Base-by-base conservation (phyloP, 2,329 filamentous ascomycete genomes). In the Colletotrichum sp. region DNA sequence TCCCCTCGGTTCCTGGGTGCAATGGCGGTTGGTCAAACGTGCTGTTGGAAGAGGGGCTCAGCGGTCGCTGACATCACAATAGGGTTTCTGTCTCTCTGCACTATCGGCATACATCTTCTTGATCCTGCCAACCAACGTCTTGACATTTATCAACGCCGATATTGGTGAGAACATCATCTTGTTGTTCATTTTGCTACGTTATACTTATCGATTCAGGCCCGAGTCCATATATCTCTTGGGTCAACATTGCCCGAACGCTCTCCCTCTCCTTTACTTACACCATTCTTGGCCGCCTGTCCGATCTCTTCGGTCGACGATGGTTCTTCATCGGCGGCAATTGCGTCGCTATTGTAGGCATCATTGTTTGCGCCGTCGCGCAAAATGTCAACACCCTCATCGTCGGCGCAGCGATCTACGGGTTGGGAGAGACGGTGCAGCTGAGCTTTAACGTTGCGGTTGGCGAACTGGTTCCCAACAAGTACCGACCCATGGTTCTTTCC, bases 401-500 rank as follows among this genome's bases (percentile, higher is more conserved):
- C n/a, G 84, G 83, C 24, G 81, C 80, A 56, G 82, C 80, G 4
- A 77, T 86, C 7, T 83, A 83, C 56, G 84, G 84, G 5, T 65
- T 85, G 14, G 84, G 82, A 8, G 83, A 83, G 76, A 83, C 83
- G 1, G 81, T 82, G 4, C 84, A 85, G 78, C 78, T 85, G 59
- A 83, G 80, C 43, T 85, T 83, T 76, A 83, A 84, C 56, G 82
- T 84, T 12, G 81, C 82, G 7, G 79, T 86, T 14, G 82, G 83
- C 21, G 85, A 87, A 78, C 78, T 87, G 21, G 83, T 86, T 16
- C 85, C 85, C 21, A 86, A 86, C 79, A 86, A 86, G 79, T 84
- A 86, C 69, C 82, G 85, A 10, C 80, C 82, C 13, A 77, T 83
- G 68, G 82, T 82, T 5, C 63, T 81, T 9, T 81, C 82, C 7